Conservation (phyloP, 2,329 filamentous ascomycete species). For the Cadophora gregata region DNA sequence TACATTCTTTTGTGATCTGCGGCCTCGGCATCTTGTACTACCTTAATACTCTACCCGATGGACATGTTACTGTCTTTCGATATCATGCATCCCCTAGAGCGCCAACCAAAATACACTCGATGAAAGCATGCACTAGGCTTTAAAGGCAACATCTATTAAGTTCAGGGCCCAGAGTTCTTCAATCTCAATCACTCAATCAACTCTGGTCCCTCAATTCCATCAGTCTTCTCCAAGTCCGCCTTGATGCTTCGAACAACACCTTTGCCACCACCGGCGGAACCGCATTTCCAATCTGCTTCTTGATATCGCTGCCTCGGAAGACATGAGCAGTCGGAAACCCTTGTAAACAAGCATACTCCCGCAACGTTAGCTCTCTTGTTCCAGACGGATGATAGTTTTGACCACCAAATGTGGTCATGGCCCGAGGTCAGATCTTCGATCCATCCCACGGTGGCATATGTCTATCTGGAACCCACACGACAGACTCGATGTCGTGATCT, state of each 20-base stretch:
- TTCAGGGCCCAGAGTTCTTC: background rate
- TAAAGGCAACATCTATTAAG: no score
- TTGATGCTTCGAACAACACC: constrained; percentile 48
- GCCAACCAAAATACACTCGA: no score
- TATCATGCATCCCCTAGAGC: no score
- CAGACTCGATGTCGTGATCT: constrained; percentile 50
- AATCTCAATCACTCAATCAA: constrained; percentile 21
- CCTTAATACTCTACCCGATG: no score
- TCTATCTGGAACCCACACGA: constrained; percentile 21
- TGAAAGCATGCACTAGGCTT: no score
- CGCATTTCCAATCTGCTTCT: constrained; percentile 78
- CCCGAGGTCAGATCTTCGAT: constrained; percentile 55
- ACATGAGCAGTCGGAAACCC: constrained; percentile 68
- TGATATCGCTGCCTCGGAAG: constrained; percentile 57
- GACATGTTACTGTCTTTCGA: no score
- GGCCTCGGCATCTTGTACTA: background rate
- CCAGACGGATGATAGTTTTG: constrained; percentile 71
- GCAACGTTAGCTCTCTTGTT: constrained; percentile 63
- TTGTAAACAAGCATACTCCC: constrained; percentile 73
- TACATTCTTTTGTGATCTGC: background rate
- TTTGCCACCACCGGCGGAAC: constrained; percentile 68
- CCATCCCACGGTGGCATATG: constrained; percentile 51
- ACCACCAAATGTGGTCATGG: constrained; percentile 69
- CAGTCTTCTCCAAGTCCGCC: constrained; percentile 44
- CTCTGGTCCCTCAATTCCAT: constrained; percentile 42